Evolutionary conservation across 352 stramenopile genomes (phyloP).

Genomic region (Peronospora tabacina): DNA sequence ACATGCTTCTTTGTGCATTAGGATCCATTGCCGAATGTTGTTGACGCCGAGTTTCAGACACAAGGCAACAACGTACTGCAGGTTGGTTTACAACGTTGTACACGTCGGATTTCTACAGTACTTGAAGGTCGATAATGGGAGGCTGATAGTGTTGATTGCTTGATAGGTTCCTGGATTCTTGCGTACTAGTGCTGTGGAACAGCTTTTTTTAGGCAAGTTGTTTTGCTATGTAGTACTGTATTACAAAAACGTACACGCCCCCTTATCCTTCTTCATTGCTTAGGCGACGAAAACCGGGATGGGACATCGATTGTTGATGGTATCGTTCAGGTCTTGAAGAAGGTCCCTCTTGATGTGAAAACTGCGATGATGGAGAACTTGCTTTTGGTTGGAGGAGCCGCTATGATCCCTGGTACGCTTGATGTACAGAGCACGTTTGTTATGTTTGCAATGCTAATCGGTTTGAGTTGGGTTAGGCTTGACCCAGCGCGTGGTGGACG

Average conservation of each 20-base stretch:
- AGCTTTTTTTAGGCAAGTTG: slow-evolving; percentile 39
- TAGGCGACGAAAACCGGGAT: slow-evolving; percentile 32
- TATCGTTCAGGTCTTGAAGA: slow-evolving; percentile 47
- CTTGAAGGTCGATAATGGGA: not conserved
- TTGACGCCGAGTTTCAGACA: slow-evolving; percentile 42
- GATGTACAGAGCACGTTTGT: not conserved
- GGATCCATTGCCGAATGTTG: slow-evolving; percentile 31
- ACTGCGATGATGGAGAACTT: slow-evolving; percentile 62
- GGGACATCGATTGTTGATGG: slow-evolving; percentile 46
- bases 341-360: slow-evolving; percentile 56
- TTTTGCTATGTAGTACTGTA: not conserved
- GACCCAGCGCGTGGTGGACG: slow-evolving; percentile 36
- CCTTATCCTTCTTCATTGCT: not conserved
- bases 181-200: slow-evolving; percentile 37
- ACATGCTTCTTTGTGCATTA: slow-evolving; percentile 7
- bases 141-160: not conserved
- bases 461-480: slow-evolving; percentile 35
- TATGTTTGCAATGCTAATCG: not conserved
- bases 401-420: slow-evolving; percentile 64
- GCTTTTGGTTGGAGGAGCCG: slow-evolving; percentile 59
- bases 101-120: not conserved
- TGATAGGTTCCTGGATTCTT: slow-evolving; percentile 34
- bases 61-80: slow-evolving; percentile 29
- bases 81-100: slow-evolving; percentile 19
- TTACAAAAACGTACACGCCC: not conserved